Conservation (phyloP, 495 filamentous ascomycete species). For the Bombardia bombarda region DNA sequence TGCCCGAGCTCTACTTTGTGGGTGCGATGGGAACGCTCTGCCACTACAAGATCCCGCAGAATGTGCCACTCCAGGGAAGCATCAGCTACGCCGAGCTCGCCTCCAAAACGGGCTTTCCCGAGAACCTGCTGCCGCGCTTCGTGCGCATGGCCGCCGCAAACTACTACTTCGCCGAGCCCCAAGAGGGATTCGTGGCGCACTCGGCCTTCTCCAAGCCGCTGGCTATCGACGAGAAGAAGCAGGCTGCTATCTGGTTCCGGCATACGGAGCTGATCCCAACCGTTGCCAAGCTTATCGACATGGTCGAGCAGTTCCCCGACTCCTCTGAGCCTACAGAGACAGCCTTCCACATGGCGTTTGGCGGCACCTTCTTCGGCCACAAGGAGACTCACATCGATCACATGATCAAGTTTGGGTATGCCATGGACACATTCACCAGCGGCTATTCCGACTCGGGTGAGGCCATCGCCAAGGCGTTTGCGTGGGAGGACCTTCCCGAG, state of each 20-base stretch:
- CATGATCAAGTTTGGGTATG: constrained; percentile 11
- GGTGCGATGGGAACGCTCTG: constrained; percentile 12
- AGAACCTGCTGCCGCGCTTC: constrained; percentile 20
- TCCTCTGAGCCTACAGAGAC: constrained; percentile 16
- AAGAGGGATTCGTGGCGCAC: constrained; percentile 22
- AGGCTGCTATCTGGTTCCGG: constrained; percentile 12
- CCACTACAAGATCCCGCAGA: constrained; percentile 23
- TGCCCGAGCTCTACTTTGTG: constrained; percentile 8
- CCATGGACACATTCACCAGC: constrained; percentile 6
- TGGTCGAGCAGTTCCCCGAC: constrained; percentile 41
- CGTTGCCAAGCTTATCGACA: constrained; percentile 70
- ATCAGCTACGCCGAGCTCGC: constrained; percentile 21
- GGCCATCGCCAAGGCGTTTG: constrained; percentile 7
- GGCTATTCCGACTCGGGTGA: constrained; percentile 7
- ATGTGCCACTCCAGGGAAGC: constrained; percentile 18
- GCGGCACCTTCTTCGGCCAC: constrained; percentile 14
- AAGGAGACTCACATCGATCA: constrained; percentile 12
- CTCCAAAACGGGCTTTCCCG: constrained; percentile 11
- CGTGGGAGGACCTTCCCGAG: constrained; percentile 10
- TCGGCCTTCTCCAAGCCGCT: constrained; percentile 20
- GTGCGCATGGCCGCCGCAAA: constrained; percentile 29
- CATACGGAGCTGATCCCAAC: constrained; percentile 57
- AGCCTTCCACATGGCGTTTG: constrained; percentile 26
- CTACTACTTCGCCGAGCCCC: constrained; percentile 24
- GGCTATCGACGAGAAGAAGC: constrained; percentile 12